These are phyloP conservation scores for Lentinula aciculospora DNA, from an alignment of 768 basidiomycete species.

Conservation along the genomic window DNA sequence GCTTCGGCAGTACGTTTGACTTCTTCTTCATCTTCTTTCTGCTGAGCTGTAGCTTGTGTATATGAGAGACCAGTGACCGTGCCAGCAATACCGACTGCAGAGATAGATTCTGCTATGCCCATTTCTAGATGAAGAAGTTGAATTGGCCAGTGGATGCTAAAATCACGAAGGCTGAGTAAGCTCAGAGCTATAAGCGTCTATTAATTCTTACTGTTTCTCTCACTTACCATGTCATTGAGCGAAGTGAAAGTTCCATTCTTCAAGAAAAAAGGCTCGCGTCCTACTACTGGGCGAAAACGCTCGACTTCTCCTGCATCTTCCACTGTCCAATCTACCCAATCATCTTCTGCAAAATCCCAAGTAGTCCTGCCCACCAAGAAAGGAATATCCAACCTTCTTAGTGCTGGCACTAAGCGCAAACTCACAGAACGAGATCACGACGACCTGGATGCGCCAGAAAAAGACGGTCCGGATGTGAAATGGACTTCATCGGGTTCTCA, in stretches of 20 bases:
- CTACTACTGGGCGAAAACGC: slow-evolving; percentile 70
- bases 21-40: too few species aligned
- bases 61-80: slow-evolving; percentile 5
- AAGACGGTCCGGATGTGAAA: slow-evolving; percentile 65
- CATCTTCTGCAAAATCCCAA: slow-evolving; percentile 49
- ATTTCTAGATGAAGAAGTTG: too few species aligned
- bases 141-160: too few species aligned
- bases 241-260: slow-evolving; percentile 75
- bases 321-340: slow-evolving; percentile 20
- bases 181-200: background rate
- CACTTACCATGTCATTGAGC: slow-evolving; percentile 33
- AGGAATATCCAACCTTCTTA: slow-evolving; percentile 61
- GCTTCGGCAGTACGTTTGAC: too few species aligned
- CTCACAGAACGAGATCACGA: slow-evolving; percentile 42
- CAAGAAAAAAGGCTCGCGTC: slow-evolving; percentile 79
- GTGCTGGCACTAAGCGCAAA: slow-evolving; percentile 69
- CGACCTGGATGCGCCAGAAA: slow-evolving; percentile 43
- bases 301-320: slow-evolving; percentile 54
- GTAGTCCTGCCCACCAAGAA: slow-evolving; percentile 79
- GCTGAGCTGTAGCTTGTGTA: background rate
- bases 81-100: slow-evolving; percentile 3
- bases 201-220: background rate
- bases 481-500: slow-evolving; percentile 79
- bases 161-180: background rate
- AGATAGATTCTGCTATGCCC: slow-evolving; percentile 6